Evolutionary conservation across 176 grass and related monocot species (phyloP).

Genomic region (maize (Zea mays)): Zm-B73-REFERENCE-NAM-5.0 NC_050105.1:87273001-87273500

Average conservation of each 20-base stretch:
- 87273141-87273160: too few species aligned
- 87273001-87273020: too few species aligned
- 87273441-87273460: constrained; percentile 37
- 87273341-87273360: neutral
- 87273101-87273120: too few species aligned
- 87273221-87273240: neutral
- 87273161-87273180: too few species aligned
- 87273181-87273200: constrained; percentile 1
- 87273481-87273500: neutral
- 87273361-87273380: neutral
- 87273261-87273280: constrained; percentile 22
- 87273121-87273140: too few species aligned
- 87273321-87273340: neutral
- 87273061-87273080: too few species aligned
- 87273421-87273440: constrained; percentile 19
- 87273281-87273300: constrained; percentile 2
- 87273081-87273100: too few species aligned
- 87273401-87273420: constrained; percentile 28
- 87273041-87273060: too few species aligned
- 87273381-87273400: neutral
- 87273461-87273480: constrained; percentile 23
- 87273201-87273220: neutral
- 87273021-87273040: too few species aligned
- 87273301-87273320: constrained; percentile 10
- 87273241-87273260: constrained; percentile 8